Base-by-base conservation (phyloP, 257 asterid species). In the Cruciata laevipes region DNA sequence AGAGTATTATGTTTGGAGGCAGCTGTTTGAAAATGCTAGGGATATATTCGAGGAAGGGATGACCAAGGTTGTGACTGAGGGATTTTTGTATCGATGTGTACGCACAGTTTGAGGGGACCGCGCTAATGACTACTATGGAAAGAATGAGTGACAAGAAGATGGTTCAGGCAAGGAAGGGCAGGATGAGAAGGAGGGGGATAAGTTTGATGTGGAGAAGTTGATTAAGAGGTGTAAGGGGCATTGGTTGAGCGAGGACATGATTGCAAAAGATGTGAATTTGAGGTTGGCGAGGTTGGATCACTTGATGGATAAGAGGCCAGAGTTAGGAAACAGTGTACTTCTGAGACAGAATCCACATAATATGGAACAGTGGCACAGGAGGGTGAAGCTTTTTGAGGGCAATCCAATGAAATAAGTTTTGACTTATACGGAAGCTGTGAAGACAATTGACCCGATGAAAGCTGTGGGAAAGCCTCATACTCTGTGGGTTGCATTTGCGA, bases 401-500 rank as follows among this genome's bases (percentile, higher is more conserved):
- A 84, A 90, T 72, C 96, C 97, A 25, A 85, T 95, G 0, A 90
- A 84, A 77, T 95, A 93, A 70, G 84, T 93, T 42, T 75, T 90
- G 81, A 90, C 97, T 57, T 93, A 85, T 76, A 88, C 99, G 6
- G 95, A 88, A 79, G 97, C 99, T 52, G 99, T 93, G 71, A 84
- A 92, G 75, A 93, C 96, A 1, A 83, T 93, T 66, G 97, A 90
- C 68, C 97, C 97, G 16, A 88, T 90, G 95, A 88, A 90, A 82
- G 97, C 97, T 66, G 96, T 93, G 60, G 99, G 99, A 66, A 93
- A 93, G 80, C 99, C 97, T 0, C 96, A 93, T 79, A 90, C 95
- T 63, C 62, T 93, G 75, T 93, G 97, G 99, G 93, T 87, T 53
- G 95, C 97, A n/a, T n/a, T n/a, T n/a, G n/a, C n/a, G n/a, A n/a